Evolutionary conservation across 228 moss, liverwort and hornwort species (phyloP).

Genomic region (Sphagnum magellanicum): DNA sequence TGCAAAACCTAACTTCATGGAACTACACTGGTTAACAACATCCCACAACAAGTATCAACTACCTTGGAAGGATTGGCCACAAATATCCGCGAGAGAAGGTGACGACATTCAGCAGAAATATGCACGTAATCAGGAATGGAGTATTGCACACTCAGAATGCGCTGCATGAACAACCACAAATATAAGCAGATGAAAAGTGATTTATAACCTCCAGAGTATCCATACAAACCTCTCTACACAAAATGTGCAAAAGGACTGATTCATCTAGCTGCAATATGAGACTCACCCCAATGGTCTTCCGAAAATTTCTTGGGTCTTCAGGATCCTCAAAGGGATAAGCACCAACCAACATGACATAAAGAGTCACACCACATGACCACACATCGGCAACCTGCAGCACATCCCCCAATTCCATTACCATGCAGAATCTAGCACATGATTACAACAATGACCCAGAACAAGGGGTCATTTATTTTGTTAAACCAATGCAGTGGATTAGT

Average conservation of each 20-base stretch:
- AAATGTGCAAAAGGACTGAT: no score
- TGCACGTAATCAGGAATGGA: slow-evolving; percentile 89
- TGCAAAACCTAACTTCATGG: background rate
- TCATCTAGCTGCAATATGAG: background rate
- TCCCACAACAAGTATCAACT: background rate
- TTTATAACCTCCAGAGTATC: no score
- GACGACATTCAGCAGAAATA: slow-evolving; percentile 84
- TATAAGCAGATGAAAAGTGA: background rate
- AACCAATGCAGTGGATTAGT: background rate
- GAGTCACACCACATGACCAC: slow-evolving; percentile 96
- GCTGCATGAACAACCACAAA: slow-evolving; percentile 29
- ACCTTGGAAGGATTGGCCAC: slow-evolving; percentile 95
- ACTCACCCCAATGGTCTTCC: slow-evolving; percentile 90
- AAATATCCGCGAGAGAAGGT: slow-evolving; percentile 85
- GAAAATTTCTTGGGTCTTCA: slow-evolving; percentile 90
- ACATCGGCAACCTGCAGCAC: slow-evolving; percentile 82
- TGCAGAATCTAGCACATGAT: background rate
- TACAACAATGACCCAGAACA: background rate
- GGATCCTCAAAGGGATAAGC: slow-evolving; percentile 98
- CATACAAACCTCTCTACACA: no score
- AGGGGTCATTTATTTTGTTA: background rate
- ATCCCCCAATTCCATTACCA: background rate
- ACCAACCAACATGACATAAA: slow-evolving; percentile 99
- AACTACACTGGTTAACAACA: background rate
- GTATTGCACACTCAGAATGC: slow-evolving; percentile 96